Conservation (phyloP, 352 stramenopile species). For the Phytopythium aichiense region DNA sequence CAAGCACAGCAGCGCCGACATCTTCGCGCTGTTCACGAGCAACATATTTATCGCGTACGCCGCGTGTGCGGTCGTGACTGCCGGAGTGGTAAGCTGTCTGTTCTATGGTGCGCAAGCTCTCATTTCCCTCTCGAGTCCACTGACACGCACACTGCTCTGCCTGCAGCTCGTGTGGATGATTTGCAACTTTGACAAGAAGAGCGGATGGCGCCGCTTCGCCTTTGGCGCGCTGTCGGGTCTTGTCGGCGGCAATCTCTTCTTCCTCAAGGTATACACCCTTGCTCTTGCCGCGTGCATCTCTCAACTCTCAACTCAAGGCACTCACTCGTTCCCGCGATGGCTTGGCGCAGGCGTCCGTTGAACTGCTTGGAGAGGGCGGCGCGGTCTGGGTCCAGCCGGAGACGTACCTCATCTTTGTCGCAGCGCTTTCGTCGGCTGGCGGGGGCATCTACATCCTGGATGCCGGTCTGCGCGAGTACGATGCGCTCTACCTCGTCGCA, state of each 20-base stretch:
- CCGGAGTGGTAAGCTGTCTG: constrained; percentile 34
- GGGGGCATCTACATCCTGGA: constrained; percentile 82
- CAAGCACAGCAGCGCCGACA: constrained; percentile 67
- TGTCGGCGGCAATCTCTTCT: constrained; percentile 83
- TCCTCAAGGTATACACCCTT: constrained; percentile 61
- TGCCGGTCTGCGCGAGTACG: constrained; percentile 73
- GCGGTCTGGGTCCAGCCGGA: constrained; percentile 55
- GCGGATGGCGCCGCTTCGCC: constrained; percentile 71
- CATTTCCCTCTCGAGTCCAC: neutral
- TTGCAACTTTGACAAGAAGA: constrained; percentile 56
- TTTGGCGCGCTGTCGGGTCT: constrained; percentile 77
- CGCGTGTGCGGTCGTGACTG: constrained; percentile 32
- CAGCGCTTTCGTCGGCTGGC: constrained; percentile 58
- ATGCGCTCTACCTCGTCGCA: constrained; percentile 82
- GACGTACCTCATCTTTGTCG: constrained; percentile 72
- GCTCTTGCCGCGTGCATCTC: neutral
- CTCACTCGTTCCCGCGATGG: constrained; percentile 5
- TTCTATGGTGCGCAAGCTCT: too few species aligned
- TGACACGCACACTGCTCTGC: neutral
- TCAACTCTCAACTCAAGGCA: neutral
- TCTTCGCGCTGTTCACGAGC: constrained; percentile 75
- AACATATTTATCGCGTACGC: constrained; percentile 71
- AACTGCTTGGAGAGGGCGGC: constrained; percentile 72
- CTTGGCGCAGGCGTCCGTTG: constrained; percentile 58
- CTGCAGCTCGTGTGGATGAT: constrained; percentile 71